A percentile compares a stretch with the other conserved stretches of the same genome.
phyloP scores from a whole-genome alignment of 441 rosid genomes.

The Pelargonium australe region DNA sequence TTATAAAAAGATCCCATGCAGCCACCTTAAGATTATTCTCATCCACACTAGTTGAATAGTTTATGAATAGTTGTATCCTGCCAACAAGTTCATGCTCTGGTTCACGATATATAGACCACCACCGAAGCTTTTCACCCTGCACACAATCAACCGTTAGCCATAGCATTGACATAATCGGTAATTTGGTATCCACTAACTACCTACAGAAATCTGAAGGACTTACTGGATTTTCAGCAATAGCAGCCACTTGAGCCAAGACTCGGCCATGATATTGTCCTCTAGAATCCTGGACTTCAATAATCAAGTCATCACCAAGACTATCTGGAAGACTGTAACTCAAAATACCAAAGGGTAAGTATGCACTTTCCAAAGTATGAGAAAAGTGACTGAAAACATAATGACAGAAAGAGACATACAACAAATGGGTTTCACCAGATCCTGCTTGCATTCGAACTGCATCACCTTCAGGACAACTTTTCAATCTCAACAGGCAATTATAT shows the following conservation, averaged over 20 bases:
- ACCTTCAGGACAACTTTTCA: slow-evolving; percentile 80
- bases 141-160: slow-evolving; percentile 31
- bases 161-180: slow-evolving; percentile 12
- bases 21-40: slow-evolving; percentile 69
- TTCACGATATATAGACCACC: slow-evolving; percentile 92
- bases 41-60: slow-evolving; percentile 76
- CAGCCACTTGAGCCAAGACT: slow-evolving; percentile 84
- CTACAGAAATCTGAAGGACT: slow-evolving; percentile 16
- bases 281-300: slow-evolving; percentile 80
- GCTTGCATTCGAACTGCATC: slow-evolving; percentile 76
- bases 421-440: slow-evolving; percentile 89
- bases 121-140: slow-evolving; percentile 85
- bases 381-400: slow-evolving; percentile 9
- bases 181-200: slow-evolving; percentile 8
- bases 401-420: slow-evolving; percentile 56
- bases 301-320: slow-evolving; percentile 83
- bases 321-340: slow-evolving; percentile 77
- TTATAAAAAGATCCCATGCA: slow-evolving; percentile 4
- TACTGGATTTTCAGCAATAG: slow-evolving; percentile 75
- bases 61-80: slow-evolving; percentile 70
- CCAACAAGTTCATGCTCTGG: slow-evolving; percentile 94
- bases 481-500: slow-evolving; percentile 59
- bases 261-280: slow-evolving; percentile 84
- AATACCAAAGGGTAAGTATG: slow-evolving; percentile 19
- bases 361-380: slow-evolving; percentile 19